Evolutionary conservation across 805 yeast genomes (phyloP).

Genomic region (Metschnikowia dekortorum): DNA sequence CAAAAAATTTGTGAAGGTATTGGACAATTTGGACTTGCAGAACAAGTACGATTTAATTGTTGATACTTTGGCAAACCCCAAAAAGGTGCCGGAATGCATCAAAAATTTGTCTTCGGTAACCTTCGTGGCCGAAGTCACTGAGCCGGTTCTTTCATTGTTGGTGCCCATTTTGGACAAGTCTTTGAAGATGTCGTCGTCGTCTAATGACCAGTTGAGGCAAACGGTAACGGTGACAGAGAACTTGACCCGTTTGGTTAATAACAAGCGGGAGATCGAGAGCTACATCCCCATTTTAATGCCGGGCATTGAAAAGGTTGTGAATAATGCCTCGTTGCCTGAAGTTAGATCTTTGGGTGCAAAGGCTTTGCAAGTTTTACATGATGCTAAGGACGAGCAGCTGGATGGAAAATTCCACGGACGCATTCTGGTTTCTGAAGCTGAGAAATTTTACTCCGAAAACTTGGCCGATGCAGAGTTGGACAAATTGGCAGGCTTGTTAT

Average conservation of each 20-base stretch:
- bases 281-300: constrained; percentile 86
- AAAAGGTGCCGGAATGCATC: constrained; percentile 83
- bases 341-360: constrained; percentile 90
- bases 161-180: constrained; percentile 93
- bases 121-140: constrained; percentile 97
- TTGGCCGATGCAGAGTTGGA: constrained; percentile 11
- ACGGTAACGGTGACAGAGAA: constrained; percentile 95
- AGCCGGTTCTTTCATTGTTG: constrained; percentile 83
- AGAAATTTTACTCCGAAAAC: constrained; percentile 32
- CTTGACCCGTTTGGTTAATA: constrained; percentile 90
- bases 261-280: constrained; percentile 83
- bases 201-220: constrained; percentile 95
- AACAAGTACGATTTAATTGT: constrained; percentile 81
- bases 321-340: constrained; percentile 92
- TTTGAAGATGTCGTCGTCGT: constrained; percentile 76
- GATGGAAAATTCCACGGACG: constrained; percentile 78
- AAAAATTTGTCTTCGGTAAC: constrained; percentile 89
- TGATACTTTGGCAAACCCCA: constrained; percentile 86
- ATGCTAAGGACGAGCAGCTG: constrained; percentile 65
- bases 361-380: constrained; percentile 76
- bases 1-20: constrained; percentile 65
- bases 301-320: constrained; percentile 83
- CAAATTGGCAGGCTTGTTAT: constrained; percentile 26
- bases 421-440: constrained; percentile 53
- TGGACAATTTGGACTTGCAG: constrained; percentile 88